Conservation (phyloP, 73 alveolate genomes). For the Paramecium caudatum region DNA sequence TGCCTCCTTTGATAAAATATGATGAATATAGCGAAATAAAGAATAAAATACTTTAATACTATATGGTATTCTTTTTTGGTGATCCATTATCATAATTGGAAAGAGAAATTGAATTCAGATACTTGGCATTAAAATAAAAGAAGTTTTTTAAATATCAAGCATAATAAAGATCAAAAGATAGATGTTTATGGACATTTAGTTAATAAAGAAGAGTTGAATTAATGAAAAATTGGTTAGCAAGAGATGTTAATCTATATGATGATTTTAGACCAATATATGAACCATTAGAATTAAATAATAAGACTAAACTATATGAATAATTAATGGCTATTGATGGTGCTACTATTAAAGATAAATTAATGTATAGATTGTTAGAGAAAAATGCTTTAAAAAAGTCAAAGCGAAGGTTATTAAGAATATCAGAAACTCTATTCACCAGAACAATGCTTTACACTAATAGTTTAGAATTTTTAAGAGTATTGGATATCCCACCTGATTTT, state of each 20-base stretch:
- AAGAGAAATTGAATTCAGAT: constrained; percentile 84
- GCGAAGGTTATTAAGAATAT: neutral
- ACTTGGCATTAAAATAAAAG: constrained; percentile 77
- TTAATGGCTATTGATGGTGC: constrained; percentile 4
- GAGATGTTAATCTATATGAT: constrained; percentile 80
- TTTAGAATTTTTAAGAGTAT: constrained; percentile 83
- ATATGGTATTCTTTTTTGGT: constrained; percentile 82
- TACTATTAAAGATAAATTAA: neutral
- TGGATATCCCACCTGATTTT: constrained; percentile 89
- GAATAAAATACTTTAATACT: constrained; percentile 74
- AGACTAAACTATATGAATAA: constrained; percentile 11
- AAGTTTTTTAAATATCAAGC: constrained; percentile 75
- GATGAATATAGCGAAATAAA: constrained; percentile 77
- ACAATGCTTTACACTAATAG: constrained; percentile 81
- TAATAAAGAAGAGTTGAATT: constrained; percentile 83
- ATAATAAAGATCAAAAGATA: constrained; percentile 79
- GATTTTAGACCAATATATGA: constrained; percentile 82
- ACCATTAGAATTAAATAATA: constrained; percentile 76
- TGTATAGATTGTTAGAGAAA: neutral
- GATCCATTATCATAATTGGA: constrained; percentile 81
- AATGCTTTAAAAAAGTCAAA: neutral
- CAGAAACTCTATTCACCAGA: constrained; percentile 57
- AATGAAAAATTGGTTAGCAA: constrained; percentile 81
- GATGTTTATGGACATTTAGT: constrained; percentile 86
- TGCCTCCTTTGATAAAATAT: constrained; percentile 80